Evolutionary conservation across 768 basidiomycete species (phyloP).

Genomic region (Paxillus rubicundulus): DNA sequence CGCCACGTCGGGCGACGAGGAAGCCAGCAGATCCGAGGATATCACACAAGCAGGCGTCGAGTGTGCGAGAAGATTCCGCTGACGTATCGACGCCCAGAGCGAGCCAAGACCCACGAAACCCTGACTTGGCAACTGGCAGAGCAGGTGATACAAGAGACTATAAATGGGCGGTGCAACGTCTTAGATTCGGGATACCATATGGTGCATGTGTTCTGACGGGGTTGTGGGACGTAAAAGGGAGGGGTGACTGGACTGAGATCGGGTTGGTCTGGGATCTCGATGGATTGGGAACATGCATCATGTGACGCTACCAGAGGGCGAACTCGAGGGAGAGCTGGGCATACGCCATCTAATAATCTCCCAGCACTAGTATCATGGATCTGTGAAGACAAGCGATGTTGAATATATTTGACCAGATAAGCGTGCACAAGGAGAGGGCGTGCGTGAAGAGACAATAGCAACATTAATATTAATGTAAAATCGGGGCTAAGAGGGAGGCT

Average conservation of each 20-base stretch:
- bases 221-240: slow-evolving; percentile 13
- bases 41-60: too few relatives aligned
- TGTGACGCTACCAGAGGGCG: too few relatives aligned
- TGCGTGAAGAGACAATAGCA: too few relatives aligned
- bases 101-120: neutral
- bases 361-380: too few relatives aligned
- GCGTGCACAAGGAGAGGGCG: neutral
- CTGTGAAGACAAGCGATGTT: too few relatives aligned
- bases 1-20: too few relatives aligned
- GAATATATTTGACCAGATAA: too few relatives aligned
- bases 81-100: too few relatives aligned
- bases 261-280: neutral
- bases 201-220: neutral
- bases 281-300: neutral
- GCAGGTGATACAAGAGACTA: neutral
- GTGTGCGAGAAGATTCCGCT: too few relatives aligned
- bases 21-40: too few relatives aligned
- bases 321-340: too few relatives aligned
- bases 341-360: too few relatives aligned
- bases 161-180: slow-evolving; percentile 3
- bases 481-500: neutral
- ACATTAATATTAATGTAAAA: neutral
- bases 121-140: neutral
- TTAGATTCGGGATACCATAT: slow-evolving; percentile 9
- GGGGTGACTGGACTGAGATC: neutral